Conservation (phyloP, 805 yeast genomes). For the Monosporozyma yasuniensis region DNA sequence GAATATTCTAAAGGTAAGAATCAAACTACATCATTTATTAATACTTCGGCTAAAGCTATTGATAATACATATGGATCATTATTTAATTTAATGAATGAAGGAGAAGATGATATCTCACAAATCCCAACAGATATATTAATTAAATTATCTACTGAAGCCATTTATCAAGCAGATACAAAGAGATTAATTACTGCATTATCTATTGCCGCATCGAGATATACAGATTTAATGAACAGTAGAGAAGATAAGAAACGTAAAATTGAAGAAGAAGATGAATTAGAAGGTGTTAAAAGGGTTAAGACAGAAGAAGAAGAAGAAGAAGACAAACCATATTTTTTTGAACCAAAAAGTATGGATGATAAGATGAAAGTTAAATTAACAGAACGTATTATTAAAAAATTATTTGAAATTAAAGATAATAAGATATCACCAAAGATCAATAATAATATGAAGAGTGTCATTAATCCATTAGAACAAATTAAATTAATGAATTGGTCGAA, state of each 20-base stretch:
- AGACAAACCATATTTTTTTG: constrained; percentile 9
- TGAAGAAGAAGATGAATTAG: background rate
- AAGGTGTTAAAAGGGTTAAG: constrained; percentile 21
- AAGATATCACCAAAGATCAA: background rate
- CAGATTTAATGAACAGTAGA: constrained; percentile 32
- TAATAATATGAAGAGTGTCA: background rate
- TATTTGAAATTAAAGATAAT: constrained; percentile 5
- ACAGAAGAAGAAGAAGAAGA: constrained; percentile 21
- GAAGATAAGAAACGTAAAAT: background rate
- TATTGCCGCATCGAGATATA: constrained; percentile 60
- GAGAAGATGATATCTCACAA: constrained; percentile 58
- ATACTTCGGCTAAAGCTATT: constrained; percentile 31
- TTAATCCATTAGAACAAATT: constrained; percentile 16
- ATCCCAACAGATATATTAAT: constrained; percentile 52
- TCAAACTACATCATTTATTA: constrained; percentile 21
- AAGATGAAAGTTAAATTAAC: constrained; percentile 52
- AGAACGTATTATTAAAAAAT: constrained; percentile 9
- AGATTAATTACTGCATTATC: constrained; percentile 57
- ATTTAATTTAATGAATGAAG: constrained; percentile 57
- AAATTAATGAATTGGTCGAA: constrained; percentile 45
- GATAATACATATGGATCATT: constrained; percentile 49
- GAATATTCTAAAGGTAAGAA: constrained; percentile 24
- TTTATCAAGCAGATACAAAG: constrained; percentile 43
- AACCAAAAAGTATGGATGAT: constrained; percentile 43
- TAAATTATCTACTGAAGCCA: constrained; percentile 59